Conservation (phyloP, 345 rosid genomes). For the Conringia planisiliqua region DNA sequence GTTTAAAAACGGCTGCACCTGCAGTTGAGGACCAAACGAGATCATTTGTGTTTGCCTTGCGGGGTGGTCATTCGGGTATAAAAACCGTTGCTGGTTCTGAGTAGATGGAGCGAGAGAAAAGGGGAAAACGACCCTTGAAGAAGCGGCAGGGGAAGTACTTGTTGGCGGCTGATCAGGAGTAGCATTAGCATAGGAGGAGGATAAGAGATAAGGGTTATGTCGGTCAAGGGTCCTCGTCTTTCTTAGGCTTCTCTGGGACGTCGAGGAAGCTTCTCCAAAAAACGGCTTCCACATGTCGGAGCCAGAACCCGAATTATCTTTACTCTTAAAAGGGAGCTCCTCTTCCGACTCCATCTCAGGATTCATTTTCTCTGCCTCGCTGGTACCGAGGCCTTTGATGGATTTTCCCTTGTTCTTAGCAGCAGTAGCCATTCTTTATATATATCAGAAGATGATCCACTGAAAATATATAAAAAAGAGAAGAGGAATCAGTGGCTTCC, state of each 20-base stretch:
- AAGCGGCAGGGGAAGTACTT: conserved; percentile 22
- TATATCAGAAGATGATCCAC: neutral
- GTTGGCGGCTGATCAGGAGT: neutral
- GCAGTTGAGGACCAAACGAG: conserved; percentile 60
- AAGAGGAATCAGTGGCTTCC: neutral
- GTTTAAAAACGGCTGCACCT: conserved; percentile 37
- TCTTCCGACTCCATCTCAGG: conserved; percentile 29
- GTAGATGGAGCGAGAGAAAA: conserved; percentile 44
- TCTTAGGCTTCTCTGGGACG: conserved; percentile 54
- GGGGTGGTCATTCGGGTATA: conserved; percentile 33
- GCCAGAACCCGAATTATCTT: conserved; percentile 21
- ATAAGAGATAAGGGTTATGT: conserved; percentile 30
- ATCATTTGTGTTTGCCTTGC: conserved; percentile 56
- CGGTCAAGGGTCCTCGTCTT: conserved; percentile 64
- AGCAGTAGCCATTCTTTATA: conserved; percentile 5
- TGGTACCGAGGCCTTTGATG: conserved; percentile 34
- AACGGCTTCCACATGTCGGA: conserved; percentile 50
- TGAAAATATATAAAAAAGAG: neutral
- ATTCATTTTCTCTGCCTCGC: conserved; percentile 37
- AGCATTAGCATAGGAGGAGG: conserved; percentile 21
- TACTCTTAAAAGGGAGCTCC: conserved; percentile 38
- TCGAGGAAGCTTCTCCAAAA: conserved; percentile 58
- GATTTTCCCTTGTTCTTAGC: conserved; percentile 42
- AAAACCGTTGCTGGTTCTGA: conserved; percentile 43
- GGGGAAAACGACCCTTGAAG: conserved; percentile 49